Base-by-base conservation (phyloP, 306 rosid species). In the Trichosanthes truncata region DNA sequence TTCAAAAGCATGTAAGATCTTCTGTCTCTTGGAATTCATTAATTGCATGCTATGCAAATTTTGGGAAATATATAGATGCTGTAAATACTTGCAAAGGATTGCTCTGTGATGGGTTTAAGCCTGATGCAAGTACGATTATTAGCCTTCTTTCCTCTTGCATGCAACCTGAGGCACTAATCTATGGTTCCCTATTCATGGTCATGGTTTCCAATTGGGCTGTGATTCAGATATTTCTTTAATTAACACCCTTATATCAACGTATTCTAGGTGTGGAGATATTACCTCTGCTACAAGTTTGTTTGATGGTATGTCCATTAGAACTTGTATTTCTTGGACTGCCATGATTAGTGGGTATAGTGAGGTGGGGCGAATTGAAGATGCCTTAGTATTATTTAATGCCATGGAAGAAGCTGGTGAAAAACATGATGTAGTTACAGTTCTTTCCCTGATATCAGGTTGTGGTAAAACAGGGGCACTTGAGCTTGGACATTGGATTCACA, bases 271-370 rank as follows among this genome's bases (percentile, higher is more conserved):
- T 18, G 88, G 90, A 61, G 90, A 89, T 80, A 60, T 88, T 53
- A 38, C 71, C 68, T 88, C 91, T 25, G 91, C 94, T 18, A 83
- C 85, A 46, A 56, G 55, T 80, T 84, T 85, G 78, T 91, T 91
- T 73, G 91, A 91, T 55, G 76, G 79, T 31, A 84, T 88, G 90
- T 52, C 72, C 61, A 31, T 45, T 45, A 87, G 87, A 80, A 89
- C 92, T 46, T 83, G 92, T 78, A 92, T 91, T 81, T 88, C 94
- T 7, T 91, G 97, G 97, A 91, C 86, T 71, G 88, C 86, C 77
- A 86, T 91, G 84, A 87, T 91, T 83, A 85, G 90, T 51, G 91
- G 91, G 23, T 91, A 90, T 69, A 82, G 91, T 52, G 88, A 90
- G 75, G 83, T 78, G 79, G 91, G 94, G 75, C 76, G 81, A 40